Evolutionary conservation across 805 yeast species (phyloP), one percentile per base, ranked within the genome.

Genomic region (Huiozyma naganishii): DNA sequence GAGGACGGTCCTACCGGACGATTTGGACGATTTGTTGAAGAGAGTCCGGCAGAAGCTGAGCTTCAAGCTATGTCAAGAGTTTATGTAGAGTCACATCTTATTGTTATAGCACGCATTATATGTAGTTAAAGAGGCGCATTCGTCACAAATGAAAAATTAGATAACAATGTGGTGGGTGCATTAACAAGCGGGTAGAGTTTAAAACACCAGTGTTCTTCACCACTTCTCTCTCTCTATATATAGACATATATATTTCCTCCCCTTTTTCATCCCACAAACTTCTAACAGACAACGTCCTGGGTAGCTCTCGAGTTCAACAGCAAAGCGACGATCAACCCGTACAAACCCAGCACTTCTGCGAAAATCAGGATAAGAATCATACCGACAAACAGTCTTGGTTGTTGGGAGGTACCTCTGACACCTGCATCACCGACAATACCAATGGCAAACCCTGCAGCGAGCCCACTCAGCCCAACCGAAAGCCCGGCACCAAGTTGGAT

Each of bases 391-490:
- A 90, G 77, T 76, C 96, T 84, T 66, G 97, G 97, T 72, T 90
- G 98, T 69, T 89, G 97, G 51, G 95, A 92, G 54, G 89, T 82
- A 70, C 96, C 95, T 75, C 97, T 85, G 46, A 90, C 97, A 77
- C 98, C 98, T 46, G 95, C 97, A 67, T 90, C 98, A 68, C 98
- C 98, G 55, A 90, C 98, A 55, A 90, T 90, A 72, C 98, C 98
- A 71, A 90, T 90, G 67, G 98, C 97, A 63, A 87, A 90, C 57
- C 98, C 98, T 52, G 97, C 96, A 63, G 97, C 97, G 64, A 90
- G 76, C 67, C 97, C 96, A 50, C 95, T 83, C 57, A 90, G 76
- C 62, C 98, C 98, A 54, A 90, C 98, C 41, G 96, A 84, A 59
- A 90, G 76, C 68, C 98, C 98, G 47, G 97, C 95, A 70, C 96